Conservation (phyloP, 2,329 filamentous ascomycete genomes). For the Cryphonectria japonica region DNA sequence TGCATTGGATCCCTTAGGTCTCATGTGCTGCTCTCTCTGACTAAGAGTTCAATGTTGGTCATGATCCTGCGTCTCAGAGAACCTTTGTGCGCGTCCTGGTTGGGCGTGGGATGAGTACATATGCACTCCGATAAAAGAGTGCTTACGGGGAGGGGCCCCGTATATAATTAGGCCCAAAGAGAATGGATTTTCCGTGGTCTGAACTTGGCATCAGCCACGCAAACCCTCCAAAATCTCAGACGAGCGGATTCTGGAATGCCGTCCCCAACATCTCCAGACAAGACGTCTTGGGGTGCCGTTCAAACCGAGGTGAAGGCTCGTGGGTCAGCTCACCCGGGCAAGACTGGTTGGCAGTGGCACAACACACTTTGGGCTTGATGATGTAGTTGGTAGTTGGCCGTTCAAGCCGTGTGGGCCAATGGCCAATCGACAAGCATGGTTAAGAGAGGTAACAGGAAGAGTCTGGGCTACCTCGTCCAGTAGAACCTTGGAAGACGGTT, state of each 20-base stretch:
- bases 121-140: not conserved
- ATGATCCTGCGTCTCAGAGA: not conserved
- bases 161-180: not conserved
- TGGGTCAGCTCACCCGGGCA: not conserved
- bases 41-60: not conserved
- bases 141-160: not conserved
- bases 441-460: not conserved
- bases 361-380: not conserved
- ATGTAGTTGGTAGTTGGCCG: not conserved
- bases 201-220: not conserved
- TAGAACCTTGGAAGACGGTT: not conserved
- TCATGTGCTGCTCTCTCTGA: not conserved
- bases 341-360: not conserved
- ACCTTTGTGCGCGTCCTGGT: not conserved
- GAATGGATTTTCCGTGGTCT: not conserved
- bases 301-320: not conserved
- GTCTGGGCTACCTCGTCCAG: not conserved
- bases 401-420: not conserved
- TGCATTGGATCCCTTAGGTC: not conserved
- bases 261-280: not conserved
- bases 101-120: not conserved
- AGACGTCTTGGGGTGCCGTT: not conserved
- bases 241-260: not conserved
- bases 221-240: not conserved
- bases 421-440: not conserved